phyloP scores from a whole-genome alignment of 2,329 filamentous ascomycete genomes.

The Clarireedia sp. region DNA sequence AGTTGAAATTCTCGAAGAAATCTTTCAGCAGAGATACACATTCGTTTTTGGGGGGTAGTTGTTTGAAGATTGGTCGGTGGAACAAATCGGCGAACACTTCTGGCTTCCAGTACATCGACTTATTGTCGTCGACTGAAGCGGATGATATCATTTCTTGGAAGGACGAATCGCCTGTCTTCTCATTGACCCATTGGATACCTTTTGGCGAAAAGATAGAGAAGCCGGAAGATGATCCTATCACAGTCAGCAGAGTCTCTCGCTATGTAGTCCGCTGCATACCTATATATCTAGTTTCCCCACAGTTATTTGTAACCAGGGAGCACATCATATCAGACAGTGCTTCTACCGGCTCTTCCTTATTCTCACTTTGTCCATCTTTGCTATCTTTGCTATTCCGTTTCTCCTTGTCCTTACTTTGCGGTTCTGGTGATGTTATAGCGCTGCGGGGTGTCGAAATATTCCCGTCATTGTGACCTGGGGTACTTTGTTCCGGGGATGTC shows the following conservation, averaged over 20 bases:
- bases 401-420: conserved; percentile 18
- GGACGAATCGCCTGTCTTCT: conserved; percentile 90
- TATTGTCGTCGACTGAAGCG: conserved; percentile 86
- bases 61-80: conserved; percentile 72
- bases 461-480: conserved; percentile 33
- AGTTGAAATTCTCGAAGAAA: conserved; percentile 98
- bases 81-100: conserved; percentile 94
- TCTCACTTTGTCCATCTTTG: conserved; percentile 32
- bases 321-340: conserved; percentile 98
- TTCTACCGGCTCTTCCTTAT: conserved; percentile 66
- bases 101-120: conserved; percentile 97
- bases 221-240: conserved; percentile 80
- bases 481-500: conserved; percentile 34
- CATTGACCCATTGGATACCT: conserved; percentile 96
- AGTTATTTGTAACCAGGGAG: conserved; percentile 89
- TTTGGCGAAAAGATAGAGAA: conserved; percentile 99
- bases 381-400: conserved; percentile 24
- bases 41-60: conserved; percentile 77
- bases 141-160: conserved; percentile 93
- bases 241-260: not conserved
- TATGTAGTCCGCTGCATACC: conserved; percentile 44
- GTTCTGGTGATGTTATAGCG: conserved; percentile 42
- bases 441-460: conserved; percentile 36
- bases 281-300: conserved; percentile 91
- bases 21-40: conserved; percentile 82